Base-by-base conservation (phyloP, 2,329 filamentous ascomycete genomes). In the Juglanconis oblonga region DNA sequence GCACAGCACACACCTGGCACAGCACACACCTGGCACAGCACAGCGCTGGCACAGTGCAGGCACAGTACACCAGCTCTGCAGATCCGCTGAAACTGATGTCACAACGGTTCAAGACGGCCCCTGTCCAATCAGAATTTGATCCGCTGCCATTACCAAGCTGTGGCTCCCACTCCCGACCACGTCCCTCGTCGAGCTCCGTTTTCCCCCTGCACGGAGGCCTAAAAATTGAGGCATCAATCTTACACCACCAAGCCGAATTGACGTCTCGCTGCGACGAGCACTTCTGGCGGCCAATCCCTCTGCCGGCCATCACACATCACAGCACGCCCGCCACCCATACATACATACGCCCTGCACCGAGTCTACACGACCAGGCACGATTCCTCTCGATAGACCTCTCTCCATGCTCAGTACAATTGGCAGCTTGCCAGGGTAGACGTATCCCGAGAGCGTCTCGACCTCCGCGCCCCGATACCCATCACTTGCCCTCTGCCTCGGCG, bases 221-320 rank as follows among this genome's bases (percentile, higher is more conserved):
- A 50, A 53, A 44, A 61, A 61, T 55, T 52, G 58, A 63, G 58
- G 58, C 61, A 63, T 52, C 58, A 38, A 63, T 56, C 44, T 2
- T 13, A 54, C 38, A 29, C n/a, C 36, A 29, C 38, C 48, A n/a
- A 14, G 55, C 55, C 47, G 7, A 35, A 57, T 50, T 50, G 40
- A 50, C 47, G 45, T 33, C 33, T 49, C 17, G 40, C 54, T 32
- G 35, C 7, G 14, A 17, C 5, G 17, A 51, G 48, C 55, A 35
- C 38, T 42, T 44, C 10, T 57, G 31, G 47, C 48, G 38, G 29
- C 42, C 14, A 50, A 35, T n/a, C n/a, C 14, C 14, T 32, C 10
- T 14, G 31, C 14, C 14, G 13, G n/a, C 55, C 35, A 2, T 24
- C 24, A 24, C 24, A 24, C 24, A 24, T 24, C 24, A 24, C 24